Evolutionary conservation across 257 asterid genomes (phyloP).

Genomic region (Jasminum sambac): DNA sequence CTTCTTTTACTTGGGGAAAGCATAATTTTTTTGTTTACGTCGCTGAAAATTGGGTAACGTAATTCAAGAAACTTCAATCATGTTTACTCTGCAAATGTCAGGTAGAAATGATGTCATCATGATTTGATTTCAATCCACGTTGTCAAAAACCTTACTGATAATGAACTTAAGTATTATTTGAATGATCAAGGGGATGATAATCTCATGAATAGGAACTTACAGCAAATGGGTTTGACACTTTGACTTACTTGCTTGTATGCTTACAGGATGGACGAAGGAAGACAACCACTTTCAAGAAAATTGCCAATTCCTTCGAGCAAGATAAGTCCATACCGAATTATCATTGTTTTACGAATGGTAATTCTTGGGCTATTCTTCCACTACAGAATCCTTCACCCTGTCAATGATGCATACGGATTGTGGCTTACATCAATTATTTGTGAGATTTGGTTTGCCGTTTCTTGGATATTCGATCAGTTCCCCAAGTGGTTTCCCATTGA

Average conservation of each 20-base stretch:
- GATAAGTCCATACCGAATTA: constrained; percentile 85
- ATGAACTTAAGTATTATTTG: constrained; percentile 3
- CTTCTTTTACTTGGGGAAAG: constrained; percentile 26
- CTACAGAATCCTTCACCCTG: constrained; percentile 88
- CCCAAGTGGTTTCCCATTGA: constrained; percentile 91
- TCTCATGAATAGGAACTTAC: background rate
- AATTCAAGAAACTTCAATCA: too few relatives aligned
- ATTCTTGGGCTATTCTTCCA: constrained; percentile 86
- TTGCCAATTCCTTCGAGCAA: constrained; percentile 82
- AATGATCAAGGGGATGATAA: constrained; percentile 9
- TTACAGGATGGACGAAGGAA: constrained; percentile 94
- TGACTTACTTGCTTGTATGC: background rate
- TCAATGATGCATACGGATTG: constrained; percentile 82
- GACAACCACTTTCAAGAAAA: constrained; percentile 96
- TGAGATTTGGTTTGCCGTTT: constrained; percentile 95
- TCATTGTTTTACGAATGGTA: constrained; percentile 75
- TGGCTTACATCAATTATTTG: constrained; percentile 92
- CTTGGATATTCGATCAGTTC: constrained; percentile 91
- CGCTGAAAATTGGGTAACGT: background rate
- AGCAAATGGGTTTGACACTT: background rate
- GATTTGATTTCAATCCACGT: background rate
- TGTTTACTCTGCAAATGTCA: too few relatives aligned
- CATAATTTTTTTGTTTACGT: background rate
- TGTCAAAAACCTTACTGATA: background rate
- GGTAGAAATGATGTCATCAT: background rate